Conservation (phyloP, 2,329 filamentous ascomycete genomes). For the Delphinella strobiligena region DNA sequence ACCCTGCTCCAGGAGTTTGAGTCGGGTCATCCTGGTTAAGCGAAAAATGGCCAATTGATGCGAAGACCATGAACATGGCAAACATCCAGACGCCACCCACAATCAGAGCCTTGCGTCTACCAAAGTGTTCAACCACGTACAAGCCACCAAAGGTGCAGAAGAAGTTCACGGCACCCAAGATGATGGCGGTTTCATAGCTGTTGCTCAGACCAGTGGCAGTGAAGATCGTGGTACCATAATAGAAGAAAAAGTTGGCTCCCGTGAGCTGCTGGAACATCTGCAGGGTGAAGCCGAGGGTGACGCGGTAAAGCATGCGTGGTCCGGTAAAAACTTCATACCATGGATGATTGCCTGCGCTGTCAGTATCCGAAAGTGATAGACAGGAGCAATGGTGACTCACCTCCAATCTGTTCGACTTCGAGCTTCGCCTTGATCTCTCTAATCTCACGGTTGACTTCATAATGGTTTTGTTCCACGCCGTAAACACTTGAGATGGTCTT, state of each 20-base stretch:
- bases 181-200: constrained; percentile 35
- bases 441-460: constrained; percentile 40
- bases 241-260: constrained; percentile 57
- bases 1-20: constrained; percentile 35
- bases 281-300: constrained; percentile 48
- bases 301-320: constrained; percentile 56
- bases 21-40: constrained; percentile 22
- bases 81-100: constrained; percentile 37
- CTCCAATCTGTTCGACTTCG: constrained; percentile 37
- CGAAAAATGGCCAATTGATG: constrained; percentile 33
- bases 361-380: too few species aligned
- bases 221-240: constrained; percentile 35
- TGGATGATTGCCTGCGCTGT: constrained; percentile 38
- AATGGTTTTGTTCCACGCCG: constrained; percentile 44
- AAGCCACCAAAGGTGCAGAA: constrained; percentile 35
- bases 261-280: constrained; percentile 58
- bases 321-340: constrained; percentile 56
- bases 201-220: constrained; percentile 25
- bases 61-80: constrained; percentile 40
- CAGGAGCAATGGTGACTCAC: too few species aligned
- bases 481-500: constrained; percentile 42
- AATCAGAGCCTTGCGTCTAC: constrained; percentile 34
- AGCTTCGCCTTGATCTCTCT: constrained; percentile 44
- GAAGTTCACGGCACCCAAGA: constrained; percentile 37
- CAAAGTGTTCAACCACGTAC: constrained; percentile 34